Evolutionary conservation across 805 yeast genomes (phyloP), one percentile per base, ranked within the genome.

Genomic region (Candida schatavii): DNA sequence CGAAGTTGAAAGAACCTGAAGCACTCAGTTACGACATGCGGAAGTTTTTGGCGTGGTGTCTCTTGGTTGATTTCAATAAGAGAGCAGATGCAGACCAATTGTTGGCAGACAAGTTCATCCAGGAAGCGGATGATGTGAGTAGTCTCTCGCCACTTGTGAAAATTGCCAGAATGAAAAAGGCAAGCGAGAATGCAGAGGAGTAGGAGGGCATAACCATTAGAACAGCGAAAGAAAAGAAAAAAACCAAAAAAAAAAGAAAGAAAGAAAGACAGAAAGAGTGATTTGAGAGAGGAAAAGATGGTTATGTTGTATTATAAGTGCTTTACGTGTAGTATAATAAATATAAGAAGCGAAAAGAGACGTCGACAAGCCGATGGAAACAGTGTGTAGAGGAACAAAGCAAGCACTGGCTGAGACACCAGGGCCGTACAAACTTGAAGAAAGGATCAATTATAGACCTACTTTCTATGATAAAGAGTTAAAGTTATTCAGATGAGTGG

Each of bases 1-100:
- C 99, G 18, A 82, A 83, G 51, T 72, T 93, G 58, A 89, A 90
- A 62, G 88, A 89, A 55, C 93, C 96, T 2, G 96, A 86, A 43
- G 78, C 81, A 4, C 67, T 93, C 39, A 80, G 90, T 47, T 66
- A 74, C 37, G 75, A 73, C 17, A 69, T 93, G 57, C 78, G 81
- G 51, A 66, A 73, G 39, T 93, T 93, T 56, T 72, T 93, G 55
- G 76, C 81, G 27, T 75, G 83, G 74, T 84, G 93, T 59, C 71
- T 91, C 47, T 86, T 83, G 50, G 97, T 90, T 23, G 85, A 86
- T 51, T 83, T 89, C 21, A 88, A 85, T 23, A 78, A 80, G 49
- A 75, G 98, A 58, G 89, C 86, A 0, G 78, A 84, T 45, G 89
- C 97, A 0, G 75, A 74, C 26, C 84, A 88, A 50, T 69, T 91